phyloP scores from a whole-genome alignment of 208 protist genomes.

The Angomonas ambiguus region DNA sequence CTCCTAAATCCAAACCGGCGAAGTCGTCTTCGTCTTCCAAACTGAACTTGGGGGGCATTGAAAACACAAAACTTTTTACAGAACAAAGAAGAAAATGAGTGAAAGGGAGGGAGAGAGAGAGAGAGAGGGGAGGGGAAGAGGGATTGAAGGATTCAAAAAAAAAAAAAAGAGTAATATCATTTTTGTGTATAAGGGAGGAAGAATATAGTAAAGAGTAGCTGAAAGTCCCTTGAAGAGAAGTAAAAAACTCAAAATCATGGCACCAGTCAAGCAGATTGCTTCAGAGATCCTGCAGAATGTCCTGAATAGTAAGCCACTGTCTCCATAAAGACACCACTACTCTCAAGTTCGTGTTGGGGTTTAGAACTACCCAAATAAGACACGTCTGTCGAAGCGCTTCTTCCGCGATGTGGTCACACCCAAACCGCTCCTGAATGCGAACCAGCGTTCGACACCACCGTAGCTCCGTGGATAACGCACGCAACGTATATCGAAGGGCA shows the following conservation, averaged over 20 bases:
- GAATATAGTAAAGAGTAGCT: too few relatives aligned
- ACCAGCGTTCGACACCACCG: conserved; percentile 6
- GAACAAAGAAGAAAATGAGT: neutral
- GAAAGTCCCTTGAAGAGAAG: too few relatives aligned
- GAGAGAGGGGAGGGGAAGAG: conserved; percentile 1
- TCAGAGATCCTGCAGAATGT: neutral
- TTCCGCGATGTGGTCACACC: conserved; percentile 6
- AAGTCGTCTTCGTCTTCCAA: conserved; percentile 25
- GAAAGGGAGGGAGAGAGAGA: conserved; percentile 11
- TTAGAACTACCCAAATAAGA: conserved; percentile 8
- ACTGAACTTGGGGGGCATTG: neutral
- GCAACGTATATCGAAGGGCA: neutral
- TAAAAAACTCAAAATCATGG: conserved; percentile 3
- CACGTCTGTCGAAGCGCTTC: conserved; percentile 16
- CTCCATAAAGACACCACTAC: neutral
- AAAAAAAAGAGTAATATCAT: conserved; percentile 11
- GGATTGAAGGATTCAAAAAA: conserved; percentile 7
- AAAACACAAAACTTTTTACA: neutral
- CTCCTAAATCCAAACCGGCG: conserved; percentile 20
- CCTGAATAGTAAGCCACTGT: neutral
- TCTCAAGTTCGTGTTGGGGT: neutral
- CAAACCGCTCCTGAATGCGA: neutral
- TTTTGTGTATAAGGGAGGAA: too few relatives aligned
- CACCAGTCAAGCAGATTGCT: too few relatives aligned
- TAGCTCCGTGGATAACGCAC: neutral